Percentiles rank a stretch among this genome's conserved stretches.
Evolutionary conservation across 345 rosid genomes (phyloP).

Genomic region (Sonneratia alba): DNA sequence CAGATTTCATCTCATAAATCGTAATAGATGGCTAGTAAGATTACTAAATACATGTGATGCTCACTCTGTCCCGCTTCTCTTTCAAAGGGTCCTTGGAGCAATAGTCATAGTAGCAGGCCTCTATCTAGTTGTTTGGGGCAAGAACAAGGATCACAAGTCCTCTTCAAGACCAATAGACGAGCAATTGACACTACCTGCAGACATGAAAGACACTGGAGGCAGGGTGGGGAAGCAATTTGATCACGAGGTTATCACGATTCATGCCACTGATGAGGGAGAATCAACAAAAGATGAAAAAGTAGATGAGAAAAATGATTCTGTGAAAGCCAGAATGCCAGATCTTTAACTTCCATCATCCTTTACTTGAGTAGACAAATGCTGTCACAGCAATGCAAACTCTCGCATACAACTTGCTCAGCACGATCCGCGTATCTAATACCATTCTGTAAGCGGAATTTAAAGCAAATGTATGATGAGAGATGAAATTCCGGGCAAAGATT

Average conservation of each 20-base stretch:
- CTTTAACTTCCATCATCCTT: background rate
- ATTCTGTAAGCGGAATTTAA: constrained; percentile 1
- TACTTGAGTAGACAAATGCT: background rate
- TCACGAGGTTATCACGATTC: constrained; percentile 25
- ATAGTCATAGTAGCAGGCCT: constrained; percentile 61
- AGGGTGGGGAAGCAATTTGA: constrained; percentile 11
- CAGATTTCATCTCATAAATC: background rate
- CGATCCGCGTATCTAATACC: background rate
- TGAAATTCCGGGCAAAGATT: background rate
- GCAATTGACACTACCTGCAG: constrained; percentile 19
- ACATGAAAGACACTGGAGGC: constrained; percentile 10
- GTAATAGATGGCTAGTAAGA: too few species aligned
- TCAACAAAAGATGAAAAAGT: background rate
- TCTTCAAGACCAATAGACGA: constrained; percentile 1
- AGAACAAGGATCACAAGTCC: constrained; percentile 48
- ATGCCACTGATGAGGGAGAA: constrained; percentile 5
- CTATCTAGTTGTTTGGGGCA: constrained; percentile 82
- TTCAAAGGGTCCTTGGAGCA: constrained; percentile 72
- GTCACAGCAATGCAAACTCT: background rate
- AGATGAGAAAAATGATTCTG: constrained; percentile 2
- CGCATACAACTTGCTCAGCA: background rate
- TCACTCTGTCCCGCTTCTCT: background rate
- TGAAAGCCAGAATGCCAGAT: background rate
- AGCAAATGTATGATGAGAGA: background rate
- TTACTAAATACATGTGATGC: background rate